Evolutionary conservation across 163 green algal genomes (phyloP).

Genomic region (Smithsoniella earleae): DNA sequence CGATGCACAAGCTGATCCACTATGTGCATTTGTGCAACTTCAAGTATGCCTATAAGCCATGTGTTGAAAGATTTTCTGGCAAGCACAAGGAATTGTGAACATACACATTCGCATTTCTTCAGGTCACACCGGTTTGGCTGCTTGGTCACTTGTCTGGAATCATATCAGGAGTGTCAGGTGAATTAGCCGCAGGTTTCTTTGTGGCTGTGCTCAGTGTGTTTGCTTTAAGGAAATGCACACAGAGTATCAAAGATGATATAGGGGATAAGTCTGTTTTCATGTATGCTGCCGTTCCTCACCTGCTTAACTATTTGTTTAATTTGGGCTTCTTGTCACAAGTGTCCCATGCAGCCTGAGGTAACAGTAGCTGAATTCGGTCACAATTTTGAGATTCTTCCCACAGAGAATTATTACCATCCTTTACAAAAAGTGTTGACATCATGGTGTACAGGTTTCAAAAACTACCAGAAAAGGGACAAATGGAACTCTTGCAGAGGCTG

Average conservation of each 20-base stretch:
- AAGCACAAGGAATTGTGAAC: not conserved
- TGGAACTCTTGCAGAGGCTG: not conserved
- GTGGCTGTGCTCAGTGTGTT: conserved; percentile 20
- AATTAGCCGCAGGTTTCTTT: not conserved
- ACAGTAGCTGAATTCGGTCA: not conserved
- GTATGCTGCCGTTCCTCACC: not conserved
- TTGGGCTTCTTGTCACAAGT: no score
- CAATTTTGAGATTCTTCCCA: not conserved
- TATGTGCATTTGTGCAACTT: no score
- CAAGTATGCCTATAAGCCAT: no score
- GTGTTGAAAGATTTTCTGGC: not conserved
- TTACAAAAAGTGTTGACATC: not conserved
- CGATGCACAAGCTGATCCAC: no score
- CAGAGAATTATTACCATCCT: not conserved
- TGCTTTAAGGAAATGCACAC: conserved; percentile 28
- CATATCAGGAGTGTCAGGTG: not conserved
- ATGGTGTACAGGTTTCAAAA: conserved; percentile 11
- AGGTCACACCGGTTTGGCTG: conserved; percentile 24
- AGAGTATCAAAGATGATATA: conserved; percentile 35
- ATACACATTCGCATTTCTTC: not conserved
- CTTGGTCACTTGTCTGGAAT: not conserved
- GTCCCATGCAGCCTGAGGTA: no score
- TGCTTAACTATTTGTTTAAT: not conserved
- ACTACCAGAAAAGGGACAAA: conserved; percentile 3
- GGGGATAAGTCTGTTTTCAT: conserved; percentile 37